Evolutionary conservation across 257 asterid species (phyloP), one percentile per base, ranked within the genome.

Genomic region (Ilex asprella): DNA sequence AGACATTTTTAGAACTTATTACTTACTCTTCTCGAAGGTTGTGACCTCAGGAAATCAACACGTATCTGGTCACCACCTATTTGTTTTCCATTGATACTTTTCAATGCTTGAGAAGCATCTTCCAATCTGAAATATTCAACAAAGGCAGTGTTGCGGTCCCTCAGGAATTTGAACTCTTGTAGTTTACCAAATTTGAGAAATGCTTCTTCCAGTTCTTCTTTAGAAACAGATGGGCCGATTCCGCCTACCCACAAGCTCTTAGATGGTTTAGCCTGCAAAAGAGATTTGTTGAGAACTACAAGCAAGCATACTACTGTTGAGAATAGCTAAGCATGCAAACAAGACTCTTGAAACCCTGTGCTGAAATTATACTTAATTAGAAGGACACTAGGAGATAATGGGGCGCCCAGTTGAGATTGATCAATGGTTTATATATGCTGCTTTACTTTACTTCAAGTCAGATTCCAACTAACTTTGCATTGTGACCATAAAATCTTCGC

Each of bases 231-330:
- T 58, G 76, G 90, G 78, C 94, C 64, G 51, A 93, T 78, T 68
- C 99, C 99, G 67, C 95, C 85, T 55, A 93, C 97, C 99, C 99
- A 89, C 76, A 93, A 74, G 69, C 90, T 89, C 77, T 89, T 93
- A 68, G 94, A 85, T 56, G 99, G 99, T 69, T 79, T 93, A 67
- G 99, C 97, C 99, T 93, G 86, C 63, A 76, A 71, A 64, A 52
- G 51, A 55, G 66, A 75, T 51, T 12, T 15, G 32, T 49, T 59
- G 57, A 58, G 65, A 72, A 69, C 27, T 61, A 27, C 31, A 31
- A 55, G 61, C 56, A 55, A 15, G 54, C 41, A 35, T 35, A 35
- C 8, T 3, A 0, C 41, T 8, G 8, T 21, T 21, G 41, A 35
- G 41, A 8, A 3, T 35, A 35, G 41, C 41, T 21, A 21, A 21